Percentiles rank a stretch among this genome's conserved stretches.
Evolutionary conservation across 257 asterid species (phyloP).

Genomic region (Gardenia jasminoides): DNA sequence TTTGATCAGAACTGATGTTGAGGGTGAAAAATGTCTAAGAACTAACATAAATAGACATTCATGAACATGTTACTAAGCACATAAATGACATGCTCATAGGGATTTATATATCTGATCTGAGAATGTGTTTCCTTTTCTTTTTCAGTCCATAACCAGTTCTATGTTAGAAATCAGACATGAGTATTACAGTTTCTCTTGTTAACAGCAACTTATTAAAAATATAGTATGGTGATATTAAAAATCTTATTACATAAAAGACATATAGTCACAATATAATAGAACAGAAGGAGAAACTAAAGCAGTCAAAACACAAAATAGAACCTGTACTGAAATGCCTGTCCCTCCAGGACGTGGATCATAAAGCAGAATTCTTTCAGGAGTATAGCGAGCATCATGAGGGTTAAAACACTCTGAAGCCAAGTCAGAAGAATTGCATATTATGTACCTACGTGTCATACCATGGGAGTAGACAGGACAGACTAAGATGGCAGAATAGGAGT

Average conservation of each 20-base stretch:
- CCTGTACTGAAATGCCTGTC: constrained; percentile 91
- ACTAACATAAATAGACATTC: neutral
- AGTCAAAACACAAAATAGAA: constrained; percentile 22
- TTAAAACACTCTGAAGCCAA: constrained; percentile 88
- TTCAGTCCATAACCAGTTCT: too few species aligned
- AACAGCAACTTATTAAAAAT: neutral
- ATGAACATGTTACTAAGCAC: neutral
- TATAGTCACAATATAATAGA: neutral
- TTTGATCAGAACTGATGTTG: neutral
- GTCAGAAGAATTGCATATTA: constrained; percentile 82
- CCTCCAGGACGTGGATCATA: constrained; percentile 98
- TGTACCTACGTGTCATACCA: constrained; percentile 53
- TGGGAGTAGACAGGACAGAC: constrained; percentile 17
- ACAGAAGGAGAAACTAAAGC: neutral
- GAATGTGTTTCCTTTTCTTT: too few species aligned
- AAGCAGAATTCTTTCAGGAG: constrained; percentile 87
- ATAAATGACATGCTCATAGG: neutral
- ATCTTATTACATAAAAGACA: neutral
- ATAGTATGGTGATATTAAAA: neutral
- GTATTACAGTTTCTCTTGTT: neutral
- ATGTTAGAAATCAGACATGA: neutral
- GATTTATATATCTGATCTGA: too few species aligned
- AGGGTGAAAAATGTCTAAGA: too few species aligned
- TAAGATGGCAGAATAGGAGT: neutral
- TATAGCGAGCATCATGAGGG: constrained; percentile 69